These are phyloP conservation scores for Saturnispora serradocipensis DNA, from an alignment of 805 yeast genomes.

Conservation along the genomic window DNA sequence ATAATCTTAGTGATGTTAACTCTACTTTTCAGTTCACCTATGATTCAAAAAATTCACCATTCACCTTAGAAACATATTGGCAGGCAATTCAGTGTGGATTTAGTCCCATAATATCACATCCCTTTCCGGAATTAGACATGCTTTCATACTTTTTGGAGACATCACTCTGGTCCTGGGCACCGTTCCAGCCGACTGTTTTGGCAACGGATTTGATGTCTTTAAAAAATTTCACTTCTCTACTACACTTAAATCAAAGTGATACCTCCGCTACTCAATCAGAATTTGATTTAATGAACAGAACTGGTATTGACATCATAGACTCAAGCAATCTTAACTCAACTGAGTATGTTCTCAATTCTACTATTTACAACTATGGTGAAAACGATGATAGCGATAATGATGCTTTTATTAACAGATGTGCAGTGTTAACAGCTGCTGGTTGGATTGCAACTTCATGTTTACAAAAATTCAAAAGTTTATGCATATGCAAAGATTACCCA, in stretches of 20 bases:
- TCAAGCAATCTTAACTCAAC: neutral
- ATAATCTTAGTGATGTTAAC: neutral
- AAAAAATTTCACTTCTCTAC: neutral
- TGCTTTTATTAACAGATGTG: slow-evolving; percentile 31
- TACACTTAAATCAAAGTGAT: neutral
- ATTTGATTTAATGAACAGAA: neutral
- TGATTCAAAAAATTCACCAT: slow-evolving; percentile 32
- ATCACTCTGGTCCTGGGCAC: slow-evolving; percentile 70
- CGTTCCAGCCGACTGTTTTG: slow-evolving; percentile 38
- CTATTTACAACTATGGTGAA: neutral
- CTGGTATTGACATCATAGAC: neutral
- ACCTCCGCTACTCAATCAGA: neutral
- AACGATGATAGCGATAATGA: slow-evolving; percentile 12
- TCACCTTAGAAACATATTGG: slow-evolving; percentile 30
- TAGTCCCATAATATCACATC: slow-evolving; percentile 52
- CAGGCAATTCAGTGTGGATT: slow-evolving; percentile 47
- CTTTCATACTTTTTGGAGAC: slow-evolving; percentile 27
- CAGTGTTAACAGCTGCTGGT: slow-evolving; percentile 34
- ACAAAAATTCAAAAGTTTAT: slow-evolving; percentile 40
- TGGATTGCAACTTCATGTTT: slow-evolving; percentile 69
- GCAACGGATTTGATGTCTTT: slow-evolving; percentile 4
- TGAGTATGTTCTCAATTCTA: neutral
- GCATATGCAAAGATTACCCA: slow-evolving; percentile 36
- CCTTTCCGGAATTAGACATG: slow-evolving; percentile 17
- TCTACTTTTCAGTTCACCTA: slow-evolving; percentile 20